Conservation (phyloP, 352 stramenopile genomes). For the Globisporangium polare region DNA sequence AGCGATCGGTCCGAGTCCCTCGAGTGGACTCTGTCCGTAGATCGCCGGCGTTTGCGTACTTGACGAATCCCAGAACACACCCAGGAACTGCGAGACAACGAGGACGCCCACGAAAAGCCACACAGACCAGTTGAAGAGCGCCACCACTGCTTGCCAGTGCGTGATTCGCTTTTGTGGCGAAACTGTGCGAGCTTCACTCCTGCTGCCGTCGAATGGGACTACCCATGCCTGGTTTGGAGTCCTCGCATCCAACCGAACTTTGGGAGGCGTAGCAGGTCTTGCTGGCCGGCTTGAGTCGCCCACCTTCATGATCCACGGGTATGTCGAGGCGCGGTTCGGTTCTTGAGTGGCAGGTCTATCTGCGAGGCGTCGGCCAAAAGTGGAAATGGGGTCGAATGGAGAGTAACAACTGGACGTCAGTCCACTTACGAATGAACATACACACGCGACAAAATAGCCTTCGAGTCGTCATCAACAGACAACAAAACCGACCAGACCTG, state of each 20-base stretch:
- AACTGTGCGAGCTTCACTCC: neutral
- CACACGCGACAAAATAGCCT: neutral
- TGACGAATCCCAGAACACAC: conserved; percentile 1
- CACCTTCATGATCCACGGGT: neutral
- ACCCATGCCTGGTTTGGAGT: neutral
- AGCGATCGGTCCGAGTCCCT: conserved; percentile 1
- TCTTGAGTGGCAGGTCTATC: neutral
- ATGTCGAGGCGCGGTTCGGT: too few species aligned
- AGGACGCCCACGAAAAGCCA: neutral
- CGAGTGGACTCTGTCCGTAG: conserved; percentile 4
- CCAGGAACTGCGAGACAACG: conserved; percentile 2
- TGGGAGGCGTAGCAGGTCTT: neutral
- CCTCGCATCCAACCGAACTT: too few species aligned
- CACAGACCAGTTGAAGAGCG: neutral
- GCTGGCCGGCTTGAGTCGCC: neutral
- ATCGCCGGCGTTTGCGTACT: neutral
- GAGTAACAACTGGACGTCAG: neutral
- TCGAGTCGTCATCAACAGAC: too few species aligned
- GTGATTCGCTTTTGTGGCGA: neutral
- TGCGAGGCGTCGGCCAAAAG: neutral
- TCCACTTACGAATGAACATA: neutral
- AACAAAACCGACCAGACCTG: too few species aligned
- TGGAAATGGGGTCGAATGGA: too few species aligned
- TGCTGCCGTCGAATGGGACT: neutral
- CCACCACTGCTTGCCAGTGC: neutral